A percentile compares a stretch with the other conserved stretches of the same genome.
Conservation (phyloP, 2,329 filamentous ascomycete genomes). For the Nigrospora osmanthi region DNA sequence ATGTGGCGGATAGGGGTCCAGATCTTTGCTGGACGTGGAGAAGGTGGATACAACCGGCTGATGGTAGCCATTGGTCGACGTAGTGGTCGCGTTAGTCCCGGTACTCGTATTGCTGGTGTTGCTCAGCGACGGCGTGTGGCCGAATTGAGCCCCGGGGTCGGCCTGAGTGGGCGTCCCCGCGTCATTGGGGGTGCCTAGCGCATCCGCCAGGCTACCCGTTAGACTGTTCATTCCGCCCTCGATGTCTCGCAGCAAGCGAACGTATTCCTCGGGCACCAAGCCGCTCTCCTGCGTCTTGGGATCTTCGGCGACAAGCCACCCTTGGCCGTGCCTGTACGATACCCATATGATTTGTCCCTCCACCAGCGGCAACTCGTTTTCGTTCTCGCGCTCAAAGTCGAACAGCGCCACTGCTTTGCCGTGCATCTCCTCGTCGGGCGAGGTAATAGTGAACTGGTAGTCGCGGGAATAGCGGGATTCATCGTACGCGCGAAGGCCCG, state of each 20-base stretch:
- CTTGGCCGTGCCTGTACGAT: conserved; percentile 90
- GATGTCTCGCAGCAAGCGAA: conserved; percentile 84
- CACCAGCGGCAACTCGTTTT: conserved; percentile 86
- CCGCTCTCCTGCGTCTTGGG: conserved; percentile 91
- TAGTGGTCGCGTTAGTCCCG: no score
- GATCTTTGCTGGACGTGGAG: conserved; percentile 62
- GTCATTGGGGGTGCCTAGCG: conserved; percentile 44
- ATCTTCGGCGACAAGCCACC: conserved; percentile 95
- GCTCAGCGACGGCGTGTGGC: conserved; percentile 33
- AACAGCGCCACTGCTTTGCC: conserved; percentile 93
- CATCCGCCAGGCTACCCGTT: conserved; percentile 51
- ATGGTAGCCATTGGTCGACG: conserved; percentile 53
- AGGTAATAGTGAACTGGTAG: conserved; percentile 92
- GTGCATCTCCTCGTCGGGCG: conserved; percentile 94
- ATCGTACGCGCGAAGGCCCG: conserved; percentile 51
- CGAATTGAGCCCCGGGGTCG: conserved; percentile 35
- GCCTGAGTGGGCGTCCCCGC: conserved; percentile 54
- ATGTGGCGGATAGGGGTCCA: conserved; percentile 61
- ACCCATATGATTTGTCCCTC: conserved; percentile 97
- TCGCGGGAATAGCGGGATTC: conserved; percentile 80
- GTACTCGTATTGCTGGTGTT: conserved; percentile 22
- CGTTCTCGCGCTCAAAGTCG: conserved; percentile 90
- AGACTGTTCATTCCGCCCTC: conserved; percentile 79
- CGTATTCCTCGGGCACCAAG: conserved; percentile 93
- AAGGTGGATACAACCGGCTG: conserved; percentile 62